These are phyloP conservation scores for Sisymbrium irio DNA, from an alignment of 345 rosid species.

Conservation along the genomic window DNA sequence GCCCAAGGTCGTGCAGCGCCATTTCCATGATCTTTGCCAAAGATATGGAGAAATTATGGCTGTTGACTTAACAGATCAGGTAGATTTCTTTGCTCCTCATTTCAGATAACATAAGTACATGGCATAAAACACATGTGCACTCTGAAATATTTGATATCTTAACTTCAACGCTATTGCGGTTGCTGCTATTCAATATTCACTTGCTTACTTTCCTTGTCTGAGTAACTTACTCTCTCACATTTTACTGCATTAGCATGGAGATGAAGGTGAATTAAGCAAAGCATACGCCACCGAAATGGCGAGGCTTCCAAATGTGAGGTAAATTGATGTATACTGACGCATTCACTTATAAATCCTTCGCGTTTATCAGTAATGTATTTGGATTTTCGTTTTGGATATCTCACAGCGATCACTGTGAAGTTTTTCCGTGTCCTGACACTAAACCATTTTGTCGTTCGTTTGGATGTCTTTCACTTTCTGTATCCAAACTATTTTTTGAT, in stretches of 20 bases:
- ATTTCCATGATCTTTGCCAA: conserved; percentile 80
- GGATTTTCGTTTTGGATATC: background rate
- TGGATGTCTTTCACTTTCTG: conserved; percentile 10
- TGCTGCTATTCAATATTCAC: conserved; percentile 1
- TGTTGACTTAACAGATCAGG: conserved; percentile 80
- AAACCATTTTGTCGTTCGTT: background rate
- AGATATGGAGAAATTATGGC: conserved; percentile 81
- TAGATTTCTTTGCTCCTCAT: conserved; percentile 32
- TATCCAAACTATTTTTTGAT: background rate
- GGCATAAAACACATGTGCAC: background rate
- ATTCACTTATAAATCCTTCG: background rate
- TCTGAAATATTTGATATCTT: background rate
- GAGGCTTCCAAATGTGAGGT: conserved; percentile 88
- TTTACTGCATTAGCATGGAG: conserved; percentile 62
- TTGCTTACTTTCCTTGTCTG: conserved; percentile 11
- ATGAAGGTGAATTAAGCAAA: conserved; percentile 76
- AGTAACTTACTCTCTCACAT: conserved; percentile 7
- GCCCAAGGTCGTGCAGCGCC: conserved; percentile 84
- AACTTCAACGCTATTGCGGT: background rate
- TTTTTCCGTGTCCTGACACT: background rate
- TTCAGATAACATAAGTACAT: conserved; percentile 4
- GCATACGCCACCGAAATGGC: conserved; percentile 80
- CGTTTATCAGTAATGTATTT: background rate
- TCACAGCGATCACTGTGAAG: background rate
- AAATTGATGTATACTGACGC: conserved; percentile 29